Base-by-base conservation (phyloP, 2,329 filamentous ascomycete species). In the Microthyrium microscopicum region DNA sequence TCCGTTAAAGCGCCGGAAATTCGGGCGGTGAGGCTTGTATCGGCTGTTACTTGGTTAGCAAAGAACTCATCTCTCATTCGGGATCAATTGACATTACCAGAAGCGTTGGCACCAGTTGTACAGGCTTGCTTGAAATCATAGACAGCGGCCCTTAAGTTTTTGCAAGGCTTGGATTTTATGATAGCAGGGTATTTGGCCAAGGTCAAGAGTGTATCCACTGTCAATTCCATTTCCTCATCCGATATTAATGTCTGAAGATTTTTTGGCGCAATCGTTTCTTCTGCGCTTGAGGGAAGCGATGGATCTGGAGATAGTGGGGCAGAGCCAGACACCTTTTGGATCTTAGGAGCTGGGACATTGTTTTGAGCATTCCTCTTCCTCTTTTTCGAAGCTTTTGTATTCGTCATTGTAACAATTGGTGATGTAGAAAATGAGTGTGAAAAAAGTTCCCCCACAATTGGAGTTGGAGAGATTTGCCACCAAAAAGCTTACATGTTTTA, bases 81-180 rank as follows among this genome's bases (percentile, higher is more conserved):
- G 22, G 22, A 25, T 8, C 42, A 47, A 21, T 8, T 12, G 22
- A 24, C 21, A 47, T 29, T 51, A 61, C 65, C 60, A 32, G 62
- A 60, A 31, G 66, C 63, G 50, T 73, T 75, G 39, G 72, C 54
- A 4, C 75, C 75, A 0, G 71, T 78, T 0, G 70, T 76, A 42
- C 73, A 78, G 12, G 73, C 70, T 48, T 77, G 68, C 2, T 73
- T 67, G 38, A 81, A 80, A 15, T 73, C 69, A 44, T 77, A 77
- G 5, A 77, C 73, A 4, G 74, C 74, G 3, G 66, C 68, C 15
- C 76, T 62, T 3, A 80, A 55, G 30, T 75, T 70, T 44, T 70
- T 75, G 55, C 75, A 80, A 17, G 61, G 62, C 45, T 77, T 78
- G 1, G 71, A 70, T 50, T 80, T 80, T 49, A 76, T 77, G 16